phyloP scores from a whole-genome alignment of 768 basidiomycete species.

The Cystofilobasidium macerans region DNA sequence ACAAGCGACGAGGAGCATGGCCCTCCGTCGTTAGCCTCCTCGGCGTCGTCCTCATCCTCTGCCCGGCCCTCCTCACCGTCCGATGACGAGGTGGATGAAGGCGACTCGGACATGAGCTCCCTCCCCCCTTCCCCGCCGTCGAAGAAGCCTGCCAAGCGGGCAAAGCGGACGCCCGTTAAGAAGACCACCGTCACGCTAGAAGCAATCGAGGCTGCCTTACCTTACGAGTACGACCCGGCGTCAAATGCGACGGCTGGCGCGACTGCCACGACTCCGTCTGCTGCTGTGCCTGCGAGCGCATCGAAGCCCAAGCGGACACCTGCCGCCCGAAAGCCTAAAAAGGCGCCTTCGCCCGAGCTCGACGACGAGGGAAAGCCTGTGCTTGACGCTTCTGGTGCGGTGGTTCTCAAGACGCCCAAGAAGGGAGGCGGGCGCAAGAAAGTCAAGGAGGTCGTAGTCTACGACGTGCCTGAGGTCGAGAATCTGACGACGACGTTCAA shows the following conservation, averaged over 20 bases:
- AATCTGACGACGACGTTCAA: slow-evolving; percentile 28
- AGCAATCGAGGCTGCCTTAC: not conserved
- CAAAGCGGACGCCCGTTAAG: too few relatives aligned
- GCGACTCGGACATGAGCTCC: too few relatives aligned
- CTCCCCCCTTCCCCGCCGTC: too few relatives aligned
- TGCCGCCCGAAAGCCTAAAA: slow-evolving; percentile 10
- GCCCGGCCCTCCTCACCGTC: too few relatives aligned
- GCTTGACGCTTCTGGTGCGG: slow-evolving; percentile 6
- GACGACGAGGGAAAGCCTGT: slow-evolving; percentile 2
- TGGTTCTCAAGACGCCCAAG: slow-evolving; percentile 16
- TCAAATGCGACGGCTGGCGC: not conserved
- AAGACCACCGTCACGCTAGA: too few relatives aligned
- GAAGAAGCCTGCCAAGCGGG: too few relatives aligned
- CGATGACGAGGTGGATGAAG: too few relatives aligned
- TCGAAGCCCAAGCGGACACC: slow-evolving; percentile 1
- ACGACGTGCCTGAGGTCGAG: slow-evolving; percentile 32
- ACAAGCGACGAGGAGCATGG: too few relatives aligned
- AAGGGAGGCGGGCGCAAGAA: slow-evolving; percentile 7
- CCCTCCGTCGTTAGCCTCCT: too few relatives aligned
- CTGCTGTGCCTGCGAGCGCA: not conserved
- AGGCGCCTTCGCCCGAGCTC: slow-evolving; percentile 11
- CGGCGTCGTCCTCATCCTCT: too few relatives aligned
- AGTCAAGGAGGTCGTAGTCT: slow-evolving; percentile 23
- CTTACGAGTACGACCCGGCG: not conserved
- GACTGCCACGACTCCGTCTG: not conserved